Evolutionary conservation across 2,329 filamentous ascomycete species (phyloP).

Genomic region (Penicillium freii): DNA sequence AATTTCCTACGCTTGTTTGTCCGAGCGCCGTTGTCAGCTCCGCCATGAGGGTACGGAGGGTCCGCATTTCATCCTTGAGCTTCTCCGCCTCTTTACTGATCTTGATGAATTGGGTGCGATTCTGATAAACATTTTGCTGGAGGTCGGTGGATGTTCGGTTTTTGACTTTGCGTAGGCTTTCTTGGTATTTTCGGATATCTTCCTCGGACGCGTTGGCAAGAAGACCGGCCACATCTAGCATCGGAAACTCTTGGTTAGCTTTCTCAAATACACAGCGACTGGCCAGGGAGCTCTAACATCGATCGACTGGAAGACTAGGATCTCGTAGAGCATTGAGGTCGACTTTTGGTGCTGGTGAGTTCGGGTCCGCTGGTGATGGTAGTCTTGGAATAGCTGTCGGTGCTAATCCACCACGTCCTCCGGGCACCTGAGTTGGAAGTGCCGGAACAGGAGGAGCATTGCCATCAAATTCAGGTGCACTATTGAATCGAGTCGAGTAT

Average conservation of each 20-base stretch:
- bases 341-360: conserved; percentile 60
- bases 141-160: conserved; percentile 76
- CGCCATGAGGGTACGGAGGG: conserved; percentile 83
- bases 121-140: conserved; percentile 94
- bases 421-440: conserved; percentile 55
- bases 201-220: conserved; percentile 83
- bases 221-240: conserved; percentile 54
- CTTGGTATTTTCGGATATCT: conserved; percentile 80
- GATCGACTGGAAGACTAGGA: conserved; percentile 73
- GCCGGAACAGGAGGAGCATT: conserved; percentile 70
- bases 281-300: conserved; percentile 57
- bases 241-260: conserved; percentile 15
- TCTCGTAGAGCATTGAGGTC: conserved; percentile 78
- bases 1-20: conserved; percentile 46
- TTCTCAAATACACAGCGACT: neutral
- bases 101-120: conserved; percentile 96
- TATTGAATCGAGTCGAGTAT: conserved; percentile 90
- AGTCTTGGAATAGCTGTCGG: conserved; percentile 45
- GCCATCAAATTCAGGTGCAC: conserved; percentile 65
- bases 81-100: conserved; percentile 99
- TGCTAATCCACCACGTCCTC: conserved; percentile 56
- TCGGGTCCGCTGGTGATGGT: conserved; percentile 52
- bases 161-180: conserved; percentile 72
- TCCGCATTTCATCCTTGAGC: conserved; percentile 92
- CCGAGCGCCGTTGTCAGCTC: conserved; percentile 74